These are phyloP conservation scores for Microcos paniculata DNA, from an alignment of 345 rosid genomes.

Conservation along the genomic window DNA sequence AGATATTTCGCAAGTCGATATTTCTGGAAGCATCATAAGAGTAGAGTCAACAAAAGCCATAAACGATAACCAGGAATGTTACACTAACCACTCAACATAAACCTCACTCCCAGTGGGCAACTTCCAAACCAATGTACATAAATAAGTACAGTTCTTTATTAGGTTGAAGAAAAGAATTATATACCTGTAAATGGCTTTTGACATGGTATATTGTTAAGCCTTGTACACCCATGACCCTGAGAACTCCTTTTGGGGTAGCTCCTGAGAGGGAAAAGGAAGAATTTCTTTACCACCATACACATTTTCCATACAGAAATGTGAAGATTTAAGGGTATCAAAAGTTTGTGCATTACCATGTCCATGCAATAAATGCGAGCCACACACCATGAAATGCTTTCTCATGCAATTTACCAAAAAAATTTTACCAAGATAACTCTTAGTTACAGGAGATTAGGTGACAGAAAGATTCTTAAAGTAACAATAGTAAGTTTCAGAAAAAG, in stretches of 20 bases:
- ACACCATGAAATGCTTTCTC: neutral
- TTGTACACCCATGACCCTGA: conserved; percentile 97
- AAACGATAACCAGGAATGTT: neutral
- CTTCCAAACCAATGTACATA: neutral
- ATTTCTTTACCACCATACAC: neutral
- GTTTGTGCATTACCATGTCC: neutral
- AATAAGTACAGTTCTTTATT: neutral
- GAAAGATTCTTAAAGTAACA: neutral
- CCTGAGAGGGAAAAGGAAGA: conserved; percentile 41
- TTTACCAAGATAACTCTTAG: neutral
- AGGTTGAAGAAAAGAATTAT: conserved; percentile 1
- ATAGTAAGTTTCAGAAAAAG: too few relatives aligned
- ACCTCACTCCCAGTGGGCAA: neutral
- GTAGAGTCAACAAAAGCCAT: neutral
- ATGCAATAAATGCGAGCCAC: neutral
- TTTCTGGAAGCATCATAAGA: conserved; percentile 58
- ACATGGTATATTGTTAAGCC: conserved; percentile 97
- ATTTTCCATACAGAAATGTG: neutral
- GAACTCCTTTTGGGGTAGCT: conserved; percentile 99
- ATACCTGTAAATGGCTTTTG: conserved; percentile 97
- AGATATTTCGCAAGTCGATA: conserved; percentile 92
- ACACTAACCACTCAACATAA: neutral
- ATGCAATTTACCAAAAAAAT: neutral
- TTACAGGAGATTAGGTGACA: neutral
- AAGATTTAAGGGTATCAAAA: neutral